Conservation (phyloP, 805 yeast genomes). For the Brettanomyces custersianus region DNA sequence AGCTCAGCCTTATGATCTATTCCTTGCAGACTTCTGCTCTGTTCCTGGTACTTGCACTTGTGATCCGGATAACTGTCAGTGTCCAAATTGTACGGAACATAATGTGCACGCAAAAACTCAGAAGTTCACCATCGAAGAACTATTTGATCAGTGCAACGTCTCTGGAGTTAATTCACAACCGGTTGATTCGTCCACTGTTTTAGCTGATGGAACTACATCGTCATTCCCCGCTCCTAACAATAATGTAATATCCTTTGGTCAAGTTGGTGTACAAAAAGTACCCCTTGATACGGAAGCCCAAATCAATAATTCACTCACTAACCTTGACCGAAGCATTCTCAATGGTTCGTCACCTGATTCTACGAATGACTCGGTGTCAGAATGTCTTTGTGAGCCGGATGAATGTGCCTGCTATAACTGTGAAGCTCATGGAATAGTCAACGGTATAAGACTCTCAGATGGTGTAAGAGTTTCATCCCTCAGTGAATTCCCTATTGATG, state of each 20-base stretch:
- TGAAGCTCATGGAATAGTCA: conserved; percentile 24
- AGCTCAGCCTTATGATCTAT: conserved; percentile 21
- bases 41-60: conserved; percentile 28
- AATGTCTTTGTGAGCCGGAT: conserved; percentile 24
- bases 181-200: too few relatives aligned
- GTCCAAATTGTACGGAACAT: conserved; percentile 25
- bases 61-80: conserved; percentile 22
- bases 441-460: conserved; percentile 22
- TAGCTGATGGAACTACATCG: too few relatives aligned
- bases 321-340: not conserved
- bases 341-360: too few relatives aligned
- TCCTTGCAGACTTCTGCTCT: conserved; percentile 23
- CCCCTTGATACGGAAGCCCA: too few relatives aligned
- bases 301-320: too few relatives aligned
- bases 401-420: conserved; percentile 28
- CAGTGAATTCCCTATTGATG: conserved; percentile 3
- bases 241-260: too few relatives aligned
- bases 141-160: too few relatives aligned
- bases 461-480: conserved; percentile 16
- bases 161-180: too few relatives aligned
- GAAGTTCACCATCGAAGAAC: not conserved
- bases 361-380: conserved; percentile 8
- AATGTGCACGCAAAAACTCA: conserved; percentile 4
- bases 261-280: too few relatives aligned
- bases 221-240: too few relatives aligned